A percentile compares a stretch with the other conserved stretches of the same genome.
Evolutionary conservation across 2,329 filamentous ascomycete genomes (phyloP).

Genomic region (Ampelomyces quisqualis): DNA sequence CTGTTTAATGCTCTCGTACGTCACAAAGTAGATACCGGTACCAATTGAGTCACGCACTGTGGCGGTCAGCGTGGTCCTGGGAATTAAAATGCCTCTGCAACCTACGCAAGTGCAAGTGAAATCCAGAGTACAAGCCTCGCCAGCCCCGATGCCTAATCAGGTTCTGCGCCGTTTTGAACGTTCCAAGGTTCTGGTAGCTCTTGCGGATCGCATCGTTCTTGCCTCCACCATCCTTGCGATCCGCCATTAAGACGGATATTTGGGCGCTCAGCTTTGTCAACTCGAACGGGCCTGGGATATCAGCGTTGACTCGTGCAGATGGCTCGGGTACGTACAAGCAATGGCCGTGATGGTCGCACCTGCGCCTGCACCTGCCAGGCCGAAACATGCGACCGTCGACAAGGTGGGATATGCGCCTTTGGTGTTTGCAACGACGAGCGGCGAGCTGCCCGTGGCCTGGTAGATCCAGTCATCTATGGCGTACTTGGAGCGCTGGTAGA

Average conservation of each 20-base stretch:
- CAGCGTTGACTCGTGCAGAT: too few species aligned
- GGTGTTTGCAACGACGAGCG: conserved; percentile 70
- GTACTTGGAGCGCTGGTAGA: conserved; percentile 77
- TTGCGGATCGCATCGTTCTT: conserved; percentile 42
- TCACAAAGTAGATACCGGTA: conserved; percentile 84
- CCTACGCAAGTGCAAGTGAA: conserved; percentile 75
- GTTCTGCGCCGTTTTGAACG: conserved; percentile 72
- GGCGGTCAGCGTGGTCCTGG: conserved; percentile 14
- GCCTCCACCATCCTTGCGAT: conserved; percentile 53
- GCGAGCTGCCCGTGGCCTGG: conserved; percentile 64
- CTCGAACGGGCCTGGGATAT: conserved; percentile 69
- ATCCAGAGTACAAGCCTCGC: conserved; percentile 75
- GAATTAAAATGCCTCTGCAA: neutral
- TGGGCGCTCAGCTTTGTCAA: conserved; percentile 87
- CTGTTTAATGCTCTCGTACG: conserved; percentile 85
- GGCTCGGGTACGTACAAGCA: too few species aligned
- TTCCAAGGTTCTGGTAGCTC: conserved; percentile 77
- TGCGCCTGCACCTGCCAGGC: conserved; percentile 73
- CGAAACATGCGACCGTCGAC: conserved; percentile 74
- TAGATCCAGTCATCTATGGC: conserved; percentile 70
- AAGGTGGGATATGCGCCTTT: conserved; percentile 70
- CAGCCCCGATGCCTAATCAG: conserved; percentile 74
- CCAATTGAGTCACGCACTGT: conserved; percentile 79
- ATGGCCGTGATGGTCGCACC: conserved; percentile 78
- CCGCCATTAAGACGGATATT: conserved; percentile 74